A percentile compares a stretch with the other conserved stretches of the same genome.
Evolutionary conservation across 2,329 filamentous ascomycete species (phyloP).

Genomic region (Dactylonectria estremocensis): DNA sequence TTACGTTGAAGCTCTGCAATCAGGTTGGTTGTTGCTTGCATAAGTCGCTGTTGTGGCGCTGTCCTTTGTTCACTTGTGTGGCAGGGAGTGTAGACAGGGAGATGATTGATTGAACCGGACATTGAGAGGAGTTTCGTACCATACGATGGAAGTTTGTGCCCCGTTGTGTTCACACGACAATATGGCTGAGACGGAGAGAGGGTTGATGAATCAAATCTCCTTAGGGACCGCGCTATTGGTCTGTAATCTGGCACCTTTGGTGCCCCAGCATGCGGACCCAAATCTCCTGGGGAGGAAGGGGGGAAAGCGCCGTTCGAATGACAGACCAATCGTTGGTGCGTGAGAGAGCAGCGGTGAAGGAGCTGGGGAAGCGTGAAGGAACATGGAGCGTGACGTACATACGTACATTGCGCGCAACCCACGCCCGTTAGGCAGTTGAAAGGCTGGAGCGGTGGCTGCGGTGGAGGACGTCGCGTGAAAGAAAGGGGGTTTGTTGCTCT

Average conservation of each 20-base stretch:
- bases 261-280: conserved; percentile 41
- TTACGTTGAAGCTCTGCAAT: background rate
- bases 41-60: background rate
- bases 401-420: conserved; percentile 37
- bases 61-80: background rate
- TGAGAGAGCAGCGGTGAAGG: conserved; percentile 46
- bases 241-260: conserved; percentile 35
- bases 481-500: conserved; percentile 38
- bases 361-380: conserved; percentile 32
- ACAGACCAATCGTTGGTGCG: conserved; percentile 32
- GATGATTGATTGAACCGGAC: conserved; percentile 13
- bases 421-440: conserved; percentile 39
- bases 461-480: conserved; percentile 34
- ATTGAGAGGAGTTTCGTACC: background rate
- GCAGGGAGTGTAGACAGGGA: conserved; percentile 9
- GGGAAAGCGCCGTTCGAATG: conserved; percentile 26
- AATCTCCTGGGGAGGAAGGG: conserved; percentile 45
- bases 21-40: background rate
- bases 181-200: conserved; percentile 36
- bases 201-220: conserved; percentile 47
- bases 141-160: conserved; percentile 34
- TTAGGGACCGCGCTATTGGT: conserved; percentile 42
- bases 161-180: conserved; percentile 42
- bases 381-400: conserved; percentile 38
- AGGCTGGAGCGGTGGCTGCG: conserved; percentile 33